Evolutionary conservation across 2,329 filamentous ascomycete genomes (phyloP), one percentile per base, ranked within the genome.

Genomic region (Claviceps spartinae): DNA sequence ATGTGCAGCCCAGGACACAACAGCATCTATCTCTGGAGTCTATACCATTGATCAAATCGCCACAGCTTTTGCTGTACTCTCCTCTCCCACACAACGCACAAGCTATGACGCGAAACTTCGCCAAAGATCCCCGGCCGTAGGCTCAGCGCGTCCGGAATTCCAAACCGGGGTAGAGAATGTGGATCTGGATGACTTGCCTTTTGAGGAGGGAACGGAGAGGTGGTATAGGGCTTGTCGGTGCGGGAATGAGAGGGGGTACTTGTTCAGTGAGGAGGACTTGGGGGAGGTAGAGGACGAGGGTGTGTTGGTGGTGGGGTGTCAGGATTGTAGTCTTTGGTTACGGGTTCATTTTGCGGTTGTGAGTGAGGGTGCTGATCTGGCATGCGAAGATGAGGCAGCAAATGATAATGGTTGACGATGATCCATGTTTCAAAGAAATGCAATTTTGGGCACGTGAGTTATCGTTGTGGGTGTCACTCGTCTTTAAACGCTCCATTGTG

Each of bases 321-420:
- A 72, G 52, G 81, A 83, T 59, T 85, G 82, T 57, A 85, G 81
- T 61, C 67, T 85, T 46, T 85, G 80, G 80, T 63, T 85, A 49
- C 74, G 75, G 52, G 79, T 85, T 40, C 72, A 81, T 49, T 85
- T 84, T 69, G 78, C 76, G 8, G 71, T 81, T 14, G 65, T 79
- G 30, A 74, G 67, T 26, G 66, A 63, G 9, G 5, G 2, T 5
- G 14, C 16, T 20, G 64, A 60, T 6, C 54, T 57, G 9, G 57
- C 57, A 36, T 36, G 36, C 38, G 51, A 47, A 47, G 45, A 20
- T 49, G 60, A 58, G 55, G 46, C 4, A 14, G 55, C 54, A 50
- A 51, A 47, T 45, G 45, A 53, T 8, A 56, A 58, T 54, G 59
- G 57, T 56, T 62, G 54, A 64, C 58, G 38, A 34, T 34, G 9